A percentile compares a stretch with the other conserved stretches of the same genome.
These are phyloP conservation scores for Alternaria atra DNA, from an alignment of 2,329 filamentous ascomycete genomes.

Conservation along the genomic window DNA sequence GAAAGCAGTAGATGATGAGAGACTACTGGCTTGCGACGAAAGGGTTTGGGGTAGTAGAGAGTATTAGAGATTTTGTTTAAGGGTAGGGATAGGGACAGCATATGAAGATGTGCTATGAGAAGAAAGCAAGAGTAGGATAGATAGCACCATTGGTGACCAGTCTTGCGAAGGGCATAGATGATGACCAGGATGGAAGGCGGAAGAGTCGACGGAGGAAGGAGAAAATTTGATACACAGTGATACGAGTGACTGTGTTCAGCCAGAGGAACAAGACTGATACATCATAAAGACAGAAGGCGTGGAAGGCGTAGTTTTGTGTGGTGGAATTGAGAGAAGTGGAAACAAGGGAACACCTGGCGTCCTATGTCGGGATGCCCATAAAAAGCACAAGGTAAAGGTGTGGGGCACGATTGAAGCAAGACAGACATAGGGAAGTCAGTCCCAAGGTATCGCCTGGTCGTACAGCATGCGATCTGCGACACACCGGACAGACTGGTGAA, in stretches of 20 bases:
- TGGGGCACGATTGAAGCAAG: background rate
- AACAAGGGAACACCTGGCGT: background rate
- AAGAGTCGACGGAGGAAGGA: background rate
- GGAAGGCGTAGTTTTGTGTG: background rate
- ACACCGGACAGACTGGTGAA: background rate
- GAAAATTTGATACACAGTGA: background rate
- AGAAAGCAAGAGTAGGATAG: background rate
- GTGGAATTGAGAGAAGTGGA: background rate
- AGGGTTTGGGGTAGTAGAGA: background rate
- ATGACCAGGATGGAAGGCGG: background rate
- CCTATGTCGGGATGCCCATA: background rate
- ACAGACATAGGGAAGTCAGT: background rate
- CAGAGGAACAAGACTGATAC: no score
- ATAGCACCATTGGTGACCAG: background rate
- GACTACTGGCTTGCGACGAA: background rate
- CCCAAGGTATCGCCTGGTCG: background rate
- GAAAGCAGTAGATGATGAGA: background rate
- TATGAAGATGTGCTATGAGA: background rate
- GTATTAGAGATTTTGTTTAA: background rate
- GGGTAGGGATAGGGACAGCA: background rate
- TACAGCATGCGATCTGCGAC: background rate
- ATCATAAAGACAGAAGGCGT: no score
- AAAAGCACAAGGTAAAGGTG: background rate
- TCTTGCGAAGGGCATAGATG: background rate
- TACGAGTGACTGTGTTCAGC: background rate